phyloP scores from a whole-genome alignment of 1,284 basidiomycete species.

The Fomitopsis betulina region DNA sequence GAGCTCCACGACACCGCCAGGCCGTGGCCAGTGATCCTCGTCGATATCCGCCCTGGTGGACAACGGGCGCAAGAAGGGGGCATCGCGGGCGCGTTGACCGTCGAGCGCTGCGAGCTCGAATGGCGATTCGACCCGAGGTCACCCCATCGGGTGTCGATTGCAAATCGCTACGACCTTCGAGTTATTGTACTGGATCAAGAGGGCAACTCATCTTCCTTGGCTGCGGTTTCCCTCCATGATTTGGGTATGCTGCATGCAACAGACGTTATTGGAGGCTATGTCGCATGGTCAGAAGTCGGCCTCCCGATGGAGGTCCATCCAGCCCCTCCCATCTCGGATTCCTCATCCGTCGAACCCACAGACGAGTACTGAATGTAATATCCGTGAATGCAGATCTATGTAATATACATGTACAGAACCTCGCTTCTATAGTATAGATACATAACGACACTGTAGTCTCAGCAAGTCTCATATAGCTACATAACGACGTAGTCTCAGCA shows the following conservation, averaged over 20 bases:
- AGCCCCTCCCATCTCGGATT: background rate
- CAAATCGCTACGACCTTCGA: slow-evolving; percentile 65
- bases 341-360: background rate
- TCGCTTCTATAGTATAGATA: too few species aligned
- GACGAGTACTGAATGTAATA: slow-evolving; percentile 1
- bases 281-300: slow-evolving; percentile 63
- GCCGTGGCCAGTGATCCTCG: slow-evolving; percentile 58
- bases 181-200: slow-evolving; percentile 71
- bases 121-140: slow-evolving; percentile 70
- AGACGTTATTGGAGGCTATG: slow-evolving; percentile 68
- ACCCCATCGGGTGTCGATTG: slow-evolving; percentile 48
- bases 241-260: slow-evolving; percentile 68
- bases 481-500: background rate
- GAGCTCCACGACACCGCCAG: slow-evolving; percentile 50
- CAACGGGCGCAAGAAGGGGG: slow-evolving; percentile 51
- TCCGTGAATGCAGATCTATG: background rate
- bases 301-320: slow-evolving; percentile 40
- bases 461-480: too few species aligned
- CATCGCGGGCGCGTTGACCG: slow-evolving; percentile 57
- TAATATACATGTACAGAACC: too few species aligned
- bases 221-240: slow-evolving; percentile 60
- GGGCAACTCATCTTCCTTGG: slow-evolving; percentile 64
- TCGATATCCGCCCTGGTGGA: slow-evolving; percentile 65
- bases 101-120: slow-evolving; percentile 71
- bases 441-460: too few species aligned